A percentile compares a stretch with the other conserved stretches of the same genome.
phyloP scores from a whole-genome alignment of 2,329 filamentous ascomycete genomes.

The Tolypocladium tundrense region DNA sequence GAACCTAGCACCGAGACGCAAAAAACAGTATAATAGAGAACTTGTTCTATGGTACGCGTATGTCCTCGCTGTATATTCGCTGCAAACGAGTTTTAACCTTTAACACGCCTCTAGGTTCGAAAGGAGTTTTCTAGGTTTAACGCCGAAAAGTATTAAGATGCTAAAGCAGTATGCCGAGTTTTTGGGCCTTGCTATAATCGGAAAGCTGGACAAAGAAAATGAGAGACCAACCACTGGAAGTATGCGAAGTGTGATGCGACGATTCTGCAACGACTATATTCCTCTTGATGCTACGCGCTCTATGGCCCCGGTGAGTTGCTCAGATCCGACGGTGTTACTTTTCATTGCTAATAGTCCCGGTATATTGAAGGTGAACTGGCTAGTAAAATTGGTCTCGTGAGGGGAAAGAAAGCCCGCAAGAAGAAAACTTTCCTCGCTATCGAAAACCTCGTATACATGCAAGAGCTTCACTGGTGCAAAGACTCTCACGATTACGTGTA shows the following conservation, averaged over 20 bases:
- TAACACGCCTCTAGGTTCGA: neutral
- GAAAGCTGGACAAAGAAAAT: neutral
- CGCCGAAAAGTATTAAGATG: neutral
- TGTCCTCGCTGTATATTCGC: too few relatives aligned
- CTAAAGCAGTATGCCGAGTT: neutral
- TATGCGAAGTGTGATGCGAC: neutral
- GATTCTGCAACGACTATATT: neutral
- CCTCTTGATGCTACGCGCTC: neutral
- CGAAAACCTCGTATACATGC: constrained; percentile 2
- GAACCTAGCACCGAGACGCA: too few relatives aligned
- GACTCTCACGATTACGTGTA: constrained; percentile 2
- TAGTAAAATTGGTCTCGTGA: neutral
- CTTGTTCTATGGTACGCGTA: too few relatives aligned
- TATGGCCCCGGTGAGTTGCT: neutral
- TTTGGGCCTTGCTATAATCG: neutral
- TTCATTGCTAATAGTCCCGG: neutral
- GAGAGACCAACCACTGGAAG: neutral
- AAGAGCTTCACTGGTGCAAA: neutral
- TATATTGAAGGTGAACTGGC: neutral
- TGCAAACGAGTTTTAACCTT: too few relatives aligned
- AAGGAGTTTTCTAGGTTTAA: neutral
- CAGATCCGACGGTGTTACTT: neutral
- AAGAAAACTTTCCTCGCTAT: constrained; percentile 1
- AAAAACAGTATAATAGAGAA: too few relatives aligned
- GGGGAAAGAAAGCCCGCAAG: neutral